Conservation (phyloP, 306 rosid species). For the Prunus kanzakura region DNA sequence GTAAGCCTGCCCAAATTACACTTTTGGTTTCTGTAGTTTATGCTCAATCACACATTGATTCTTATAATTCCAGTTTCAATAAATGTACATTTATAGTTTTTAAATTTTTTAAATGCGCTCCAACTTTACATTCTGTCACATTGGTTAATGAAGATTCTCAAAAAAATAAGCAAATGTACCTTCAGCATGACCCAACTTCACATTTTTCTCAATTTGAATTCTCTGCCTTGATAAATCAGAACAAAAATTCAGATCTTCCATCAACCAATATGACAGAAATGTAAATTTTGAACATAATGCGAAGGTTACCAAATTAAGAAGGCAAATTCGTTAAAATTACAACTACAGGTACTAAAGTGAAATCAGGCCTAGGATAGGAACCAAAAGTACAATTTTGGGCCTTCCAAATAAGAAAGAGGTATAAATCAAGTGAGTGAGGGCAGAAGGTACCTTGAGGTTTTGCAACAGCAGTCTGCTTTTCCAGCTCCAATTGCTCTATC, state of each 20-base stretch:
- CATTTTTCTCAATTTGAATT: not conserved
- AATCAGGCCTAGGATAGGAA: no score
- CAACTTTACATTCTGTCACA: not conserved
- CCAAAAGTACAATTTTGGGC: no score
- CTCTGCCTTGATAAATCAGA: not conserved
- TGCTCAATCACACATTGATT: not conserved
- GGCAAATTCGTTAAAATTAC: no score
- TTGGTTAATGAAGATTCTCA: not conserved
- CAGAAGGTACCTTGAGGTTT: conserved; percentile 36
- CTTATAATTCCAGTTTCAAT: not conserved
- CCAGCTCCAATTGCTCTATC: conserved; percentile 56
- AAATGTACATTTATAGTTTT: not conserved
- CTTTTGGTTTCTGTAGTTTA: not conserved
- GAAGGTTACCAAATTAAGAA: no score
- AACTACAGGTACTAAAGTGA: no score
- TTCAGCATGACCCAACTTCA: not conserved
- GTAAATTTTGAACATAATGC: not conserved
- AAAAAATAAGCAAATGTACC: not conserved
- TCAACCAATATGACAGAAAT: not conserved
- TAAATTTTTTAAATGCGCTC: not conserved
- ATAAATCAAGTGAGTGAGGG: not conserved
- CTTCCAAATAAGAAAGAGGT: no score
- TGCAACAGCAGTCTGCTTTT: conserved; percentile 43
- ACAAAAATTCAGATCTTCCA: not conserved
- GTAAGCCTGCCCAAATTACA: not conserved